Conservation (phyloP, 2,329 filamentous ascomycete species). For the Paracoccidioides lutzii region DNA sequence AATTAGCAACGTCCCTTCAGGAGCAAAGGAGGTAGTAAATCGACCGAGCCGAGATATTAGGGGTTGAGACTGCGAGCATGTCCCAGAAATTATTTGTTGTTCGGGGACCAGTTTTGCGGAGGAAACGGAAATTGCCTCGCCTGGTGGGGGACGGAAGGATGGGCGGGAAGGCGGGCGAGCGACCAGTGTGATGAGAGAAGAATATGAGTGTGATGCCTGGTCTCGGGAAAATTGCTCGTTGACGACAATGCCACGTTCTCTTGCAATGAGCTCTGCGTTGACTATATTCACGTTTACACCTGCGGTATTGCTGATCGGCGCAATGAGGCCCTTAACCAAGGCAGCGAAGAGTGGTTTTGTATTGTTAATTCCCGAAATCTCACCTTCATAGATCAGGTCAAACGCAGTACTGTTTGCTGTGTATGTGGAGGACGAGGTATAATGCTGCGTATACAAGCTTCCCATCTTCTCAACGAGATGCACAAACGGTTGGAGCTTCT, state of each 20-base stretch:
- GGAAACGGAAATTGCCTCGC: conserved; percentile 14
- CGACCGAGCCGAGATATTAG: conserved; percentile 62
- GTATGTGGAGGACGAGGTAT: conserved; percentile 27
- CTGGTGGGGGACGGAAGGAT: conserved; percentile 21
- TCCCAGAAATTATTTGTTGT: conserved; percentile 38
- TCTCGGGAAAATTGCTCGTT: conserved; percentile 58
- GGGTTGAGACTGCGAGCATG: conserved; percentile 23
- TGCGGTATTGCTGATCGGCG: conserved; percentile 53
- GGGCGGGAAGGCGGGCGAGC: conserved; percentile 31
- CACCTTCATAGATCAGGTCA: conserved; percentile 65
- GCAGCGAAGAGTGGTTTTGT: conserved; percentile 70
- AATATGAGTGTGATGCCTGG: conserved; percentile 49
- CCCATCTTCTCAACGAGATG: conserved; percentile 68
- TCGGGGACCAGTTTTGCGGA: conserved; percentile 11
- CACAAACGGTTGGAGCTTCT: conserved; percentile 65
- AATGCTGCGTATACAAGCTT: conserved; percentile 66
- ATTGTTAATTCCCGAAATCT: conserved; percentile 56
- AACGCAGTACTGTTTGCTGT: conserved; percentile 52
- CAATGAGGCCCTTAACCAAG: conserved; percentile 61
- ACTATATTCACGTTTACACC: conserved; percentile 67
- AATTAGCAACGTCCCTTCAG: conserved; percentile 62
- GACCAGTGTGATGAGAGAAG: conserved; percentile 57
- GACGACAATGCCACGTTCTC: conserved; percentile 64
- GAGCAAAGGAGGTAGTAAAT: conserved; percentile 61
- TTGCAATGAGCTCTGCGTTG: conserved; percentile 62